phyloP scores from a whole-genome alignment of 768 basidiomycete species.

The Tylopilus vinaceipallidus region DNA sequence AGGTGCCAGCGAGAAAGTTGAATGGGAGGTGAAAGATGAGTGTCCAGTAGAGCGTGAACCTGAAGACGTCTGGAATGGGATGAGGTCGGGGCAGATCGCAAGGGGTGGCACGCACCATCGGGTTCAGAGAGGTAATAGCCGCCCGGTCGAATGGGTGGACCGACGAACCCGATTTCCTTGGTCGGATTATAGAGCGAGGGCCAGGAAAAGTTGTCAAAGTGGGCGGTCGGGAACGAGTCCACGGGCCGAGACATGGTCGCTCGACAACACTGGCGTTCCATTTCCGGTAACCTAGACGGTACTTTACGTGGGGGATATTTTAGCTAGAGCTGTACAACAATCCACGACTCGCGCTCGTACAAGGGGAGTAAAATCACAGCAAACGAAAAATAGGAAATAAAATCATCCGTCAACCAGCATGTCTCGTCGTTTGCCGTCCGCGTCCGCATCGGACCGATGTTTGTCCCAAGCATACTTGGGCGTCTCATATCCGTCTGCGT shows the following conservation, averaged over 20 bases:
- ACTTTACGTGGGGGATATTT: background rate
- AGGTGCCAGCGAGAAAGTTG: slow-evolving; percentile 38
- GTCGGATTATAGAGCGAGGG: slow-evolving; percentile 39
- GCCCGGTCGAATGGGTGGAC: slow-evolving; percentile 30
- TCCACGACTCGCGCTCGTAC: background rate
- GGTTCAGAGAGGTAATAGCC: slow-evolving; percentile 37
- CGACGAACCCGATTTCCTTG: slow-evolving; percentile 31
- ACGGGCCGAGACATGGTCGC: background rate
- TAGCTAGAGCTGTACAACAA: slow-evolving; percentile 4
- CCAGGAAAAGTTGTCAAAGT: slow-evolving; percentile 29
- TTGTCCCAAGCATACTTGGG: slow-evolving; percentile 21
- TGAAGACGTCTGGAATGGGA: slow-evolving; percentile 37
- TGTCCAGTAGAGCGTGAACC: slow-evolving; percentile 48
- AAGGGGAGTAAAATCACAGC: background rate
- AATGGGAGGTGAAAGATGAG: slow-evolving; percentile 45
- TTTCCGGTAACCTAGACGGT: background rate
- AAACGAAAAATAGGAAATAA: too few species aligned
- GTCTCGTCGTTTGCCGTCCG: slow-evolving; percentile 6
- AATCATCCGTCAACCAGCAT: slow-evolving; percentile 20
- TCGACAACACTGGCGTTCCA: background rate
- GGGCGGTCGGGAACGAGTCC: background rate
- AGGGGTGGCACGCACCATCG: slow-evolving; percentile 23
- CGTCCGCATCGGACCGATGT: background rate
- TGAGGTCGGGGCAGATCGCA: too few species aligned
- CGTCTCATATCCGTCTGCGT: slow-evolving; percentile 18